Conservation (phyloP, 345 rosid species). For the Murraya paniculata region DNA sequence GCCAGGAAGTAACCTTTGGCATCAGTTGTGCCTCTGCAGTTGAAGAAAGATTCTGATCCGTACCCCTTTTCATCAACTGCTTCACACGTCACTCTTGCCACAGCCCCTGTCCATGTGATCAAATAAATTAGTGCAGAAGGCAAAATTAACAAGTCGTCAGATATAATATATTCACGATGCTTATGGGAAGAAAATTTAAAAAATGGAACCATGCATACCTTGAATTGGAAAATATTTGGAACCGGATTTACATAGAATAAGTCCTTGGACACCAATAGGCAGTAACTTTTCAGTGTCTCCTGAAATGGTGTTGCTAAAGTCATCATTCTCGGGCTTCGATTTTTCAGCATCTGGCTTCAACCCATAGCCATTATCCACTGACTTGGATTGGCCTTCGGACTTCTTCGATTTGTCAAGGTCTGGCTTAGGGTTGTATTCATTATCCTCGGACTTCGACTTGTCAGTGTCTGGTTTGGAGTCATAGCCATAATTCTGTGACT, state of each 20-base stretch:
- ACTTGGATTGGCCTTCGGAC: background rate
- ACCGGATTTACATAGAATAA: slow-evolving; percentile 30
- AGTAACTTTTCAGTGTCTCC: slow-evolving; percentile 14
- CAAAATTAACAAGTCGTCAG: too few relatives aligned
- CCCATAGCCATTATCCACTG: background rate
- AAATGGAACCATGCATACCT: slow-evolving; percentile 17
- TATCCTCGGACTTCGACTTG: background rate
- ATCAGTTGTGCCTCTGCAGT: slow-evolving; percentile 27
- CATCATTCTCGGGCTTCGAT: background rate
- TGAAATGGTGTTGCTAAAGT: background rate
- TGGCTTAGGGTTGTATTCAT: background rate
- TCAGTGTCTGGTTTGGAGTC: background rate
- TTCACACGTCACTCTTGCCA: slow-evolving; percentile 37
- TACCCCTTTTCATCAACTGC: slow-evolving; percentile 31
- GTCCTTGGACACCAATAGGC: slow-evolving; percentile 28
- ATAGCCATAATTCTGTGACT: background rate
- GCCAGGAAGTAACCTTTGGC: slow-evolving; percentile 39
- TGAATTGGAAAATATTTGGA: slow-evolving; percentile 17
- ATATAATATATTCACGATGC: too few relatives aligned
- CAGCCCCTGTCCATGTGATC: slow-evolving; percentile 31
- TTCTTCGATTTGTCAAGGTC: background rate
- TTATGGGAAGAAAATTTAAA: background rate
- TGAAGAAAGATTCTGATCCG: slow-evolving; percentile 30
- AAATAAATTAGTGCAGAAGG: background rate
- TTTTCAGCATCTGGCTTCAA: background rate